A percentile compares a stretch with the other conserved stretches of the same genome.
Evolutionary conservation across 148 eudicot species (phyloP).

Genomic region (Drosera capensis): DNA sequence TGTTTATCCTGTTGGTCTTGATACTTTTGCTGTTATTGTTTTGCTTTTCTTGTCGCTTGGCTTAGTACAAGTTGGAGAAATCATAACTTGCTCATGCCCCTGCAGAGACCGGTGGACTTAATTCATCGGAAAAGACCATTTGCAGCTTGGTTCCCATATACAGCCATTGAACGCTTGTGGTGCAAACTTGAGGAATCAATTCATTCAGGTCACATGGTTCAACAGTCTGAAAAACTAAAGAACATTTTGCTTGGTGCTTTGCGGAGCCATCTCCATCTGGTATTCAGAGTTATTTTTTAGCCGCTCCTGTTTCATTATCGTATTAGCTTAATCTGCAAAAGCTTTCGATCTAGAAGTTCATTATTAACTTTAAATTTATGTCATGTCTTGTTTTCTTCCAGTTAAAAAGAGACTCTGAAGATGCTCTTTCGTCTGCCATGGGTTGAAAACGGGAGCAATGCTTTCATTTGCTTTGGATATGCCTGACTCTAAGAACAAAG

Average conservation of each 20-base stretch:
- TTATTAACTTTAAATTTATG: not conserved
- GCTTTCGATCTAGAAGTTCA: not conserved
- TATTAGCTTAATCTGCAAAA: not conserved
- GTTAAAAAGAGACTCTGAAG: constrained; percentile 45
- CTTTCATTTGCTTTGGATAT: too few species aligned
- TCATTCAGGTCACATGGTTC: constrained; percentile 54
- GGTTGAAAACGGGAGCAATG: not conserved
- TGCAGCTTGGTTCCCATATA: constrained; percentile 93
- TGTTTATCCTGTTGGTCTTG: too few species aligned
- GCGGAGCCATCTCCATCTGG: constrained; percentile 57
- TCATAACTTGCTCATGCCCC: not conserved
- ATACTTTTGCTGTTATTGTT: too few species aligned
- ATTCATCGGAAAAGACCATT: constrained; percentile 63
- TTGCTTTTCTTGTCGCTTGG: too few species aligned
- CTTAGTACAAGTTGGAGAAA: not conserved
- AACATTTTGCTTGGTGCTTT: constrained; percentile 49
- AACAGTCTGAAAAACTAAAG: constrained; percentile 71
- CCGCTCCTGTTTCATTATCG: not conserved
- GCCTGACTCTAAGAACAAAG: too few species aligned
- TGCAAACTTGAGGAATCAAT: constrained; percentile 64
- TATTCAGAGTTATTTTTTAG: constrained; percentile 7
- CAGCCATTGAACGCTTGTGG: constrained; percentile 76
- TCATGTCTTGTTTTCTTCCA: constrained; percentile 6
- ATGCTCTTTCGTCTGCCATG: constrained; percentile 17
- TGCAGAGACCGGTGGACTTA: constrained; percentile 75